A percentile compares a stretch with the other conserved stretches of the same genome.
Evolutionary conservation across 176 grass and related monocot species (phyloP).

Genomic region (Juncus inflexus): DNA sequence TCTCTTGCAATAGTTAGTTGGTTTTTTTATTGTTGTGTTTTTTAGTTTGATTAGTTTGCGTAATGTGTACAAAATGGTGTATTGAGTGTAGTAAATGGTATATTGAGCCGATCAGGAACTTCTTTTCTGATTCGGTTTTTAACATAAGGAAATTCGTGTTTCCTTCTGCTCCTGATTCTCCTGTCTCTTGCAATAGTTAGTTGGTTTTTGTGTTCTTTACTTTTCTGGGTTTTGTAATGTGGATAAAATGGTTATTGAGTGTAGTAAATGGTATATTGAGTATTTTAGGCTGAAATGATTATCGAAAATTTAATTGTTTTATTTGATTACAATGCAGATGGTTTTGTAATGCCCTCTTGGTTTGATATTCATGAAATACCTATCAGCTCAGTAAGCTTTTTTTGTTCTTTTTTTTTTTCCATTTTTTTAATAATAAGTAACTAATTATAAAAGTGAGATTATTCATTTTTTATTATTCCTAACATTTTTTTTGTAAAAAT

Average conservation of each 20-base stretch:
- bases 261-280: not conserved
- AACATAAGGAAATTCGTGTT: constrained; percentile 63
- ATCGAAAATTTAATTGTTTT: not conserved
- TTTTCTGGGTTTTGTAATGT: not conserved
- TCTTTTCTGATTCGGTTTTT: constrained; percentile 73
- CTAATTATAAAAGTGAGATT: not conserved
- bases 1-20: constrained; percentile 68
- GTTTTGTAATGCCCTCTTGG: constrained; percentile 83
- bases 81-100: not conserved
- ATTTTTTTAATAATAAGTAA: too few species aligned
- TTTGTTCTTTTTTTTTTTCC: not conserved
- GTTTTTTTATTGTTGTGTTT: not conserved
- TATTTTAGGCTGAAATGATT: constrained; percentile 38
- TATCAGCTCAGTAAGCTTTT: constrained; percentile 51
- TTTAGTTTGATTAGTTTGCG: not conserved
- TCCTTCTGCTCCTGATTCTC: constrained; percentile 56
- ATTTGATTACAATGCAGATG: constrained; percentile 31
- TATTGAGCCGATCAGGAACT: constrained; percentile 52
- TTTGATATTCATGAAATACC: constrained; percentile 88
- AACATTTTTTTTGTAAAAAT: constrained; percentile 15
- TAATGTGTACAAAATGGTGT: not conserved
- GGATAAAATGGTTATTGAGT: not conserved
- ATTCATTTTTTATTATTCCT: not conserved
- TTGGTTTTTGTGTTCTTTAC: not conserved
- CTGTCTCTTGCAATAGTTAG: constrained; percentile 78